phyloP scores from a whole-genome alignment of 2,329 filamentous ascomycete species.

The Ophiostoma quercus region DNA sequence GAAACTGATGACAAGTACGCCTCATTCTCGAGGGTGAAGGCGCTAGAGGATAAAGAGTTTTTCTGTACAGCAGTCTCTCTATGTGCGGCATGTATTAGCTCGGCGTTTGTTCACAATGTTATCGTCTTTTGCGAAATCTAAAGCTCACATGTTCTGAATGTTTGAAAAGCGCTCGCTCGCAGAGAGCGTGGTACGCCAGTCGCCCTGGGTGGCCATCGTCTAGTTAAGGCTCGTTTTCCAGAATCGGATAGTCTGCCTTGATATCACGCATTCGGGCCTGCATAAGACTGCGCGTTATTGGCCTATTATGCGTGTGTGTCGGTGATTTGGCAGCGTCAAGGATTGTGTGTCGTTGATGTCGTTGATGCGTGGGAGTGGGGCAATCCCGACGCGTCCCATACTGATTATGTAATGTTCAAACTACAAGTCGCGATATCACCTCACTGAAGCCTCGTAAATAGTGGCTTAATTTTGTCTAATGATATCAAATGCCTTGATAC shows the following conservation, averaged over 20 bases:
- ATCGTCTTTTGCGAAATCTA: no score
- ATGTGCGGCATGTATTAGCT: neutral
- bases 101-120: neutral
- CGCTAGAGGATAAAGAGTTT: conserved; percentile 36
- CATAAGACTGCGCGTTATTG: neutral
- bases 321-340: neutral
- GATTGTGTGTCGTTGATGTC: neutral
- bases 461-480: no score
- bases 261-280: neutral
- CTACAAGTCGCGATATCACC: neutral
- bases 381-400: no score
- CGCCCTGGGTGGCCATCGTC: neutral
- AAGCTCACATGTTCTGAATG: conserved; percentile 14
- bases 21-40: conserved; percentile 61
- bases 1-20: conserved; percentile 56
- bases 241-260: neutral
- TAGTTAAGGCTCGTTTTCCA: neutral
- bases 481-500: no score
- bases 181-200: neutral
- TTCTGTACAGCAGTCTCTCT: neutral
- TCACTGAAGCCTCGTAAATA: no score
- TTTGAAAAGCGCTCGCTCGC: conserved; percentile 10
- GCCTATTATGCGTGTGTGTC: neutral
- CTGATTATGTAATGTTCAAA: neutral
- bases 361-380: neutral